Percentiles rank a stretch among this genome's conserved stretches.
phyloP scores from a whole-genome alignment of 306 rosid species.

The Citrullus mucosospermus region DNA sequence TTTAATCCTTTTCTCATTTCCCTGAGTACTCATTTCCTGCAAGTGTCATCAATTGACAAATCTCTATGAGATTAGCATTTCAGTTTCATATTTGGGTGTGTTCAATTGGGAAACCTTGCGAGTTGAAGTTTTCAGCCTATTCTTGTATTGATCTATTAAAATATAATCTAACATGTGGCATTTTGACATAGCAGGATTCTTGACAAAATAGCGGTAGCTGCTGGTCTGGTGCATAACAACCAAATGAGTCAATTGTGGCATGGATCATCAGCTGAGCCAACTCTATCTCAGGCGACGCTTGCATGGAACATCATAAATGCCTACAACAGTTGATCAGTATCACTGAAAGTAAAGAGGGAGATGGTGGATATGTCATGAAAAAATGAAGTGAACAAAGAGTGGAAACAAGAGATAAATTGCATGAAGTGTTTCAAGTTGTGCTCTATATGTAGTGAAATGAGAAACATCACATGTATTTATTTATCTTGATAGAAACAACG shows the following conservation, averaged over 20 bases:
- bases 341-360: not conserved
- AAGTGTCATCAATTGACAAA: not conserved
- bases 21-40: not conserved
- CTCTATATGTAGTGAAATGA: no score
- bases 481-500: no score
- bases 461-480: no score
- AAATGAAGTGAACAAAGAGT: no score
- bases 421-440: no score
- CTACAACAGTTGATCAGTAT: not conserved
- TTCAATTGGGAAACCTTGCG: not conserved
- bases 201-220: not conserved
- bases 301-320: not conserved
- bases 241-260: not conserved
- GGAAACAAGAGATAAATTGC: no score
- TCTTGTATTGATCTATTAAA: not conserved
- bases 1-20: not conserved
- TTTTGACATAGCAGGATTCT: not conserved
- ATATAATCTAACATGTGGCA: not conserved
- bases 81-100: not conserved
- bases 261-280: not conserved
- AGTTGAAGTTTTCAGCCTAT: not conserved
- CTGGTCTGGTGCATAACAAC: not conserved
- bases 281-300: not conserved
- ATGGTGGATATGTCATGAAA: not conserved
- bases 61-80: not conserved